Conservation (phyloP, 192 early-diverging fungal species). For the Podila epigama region DNA sequence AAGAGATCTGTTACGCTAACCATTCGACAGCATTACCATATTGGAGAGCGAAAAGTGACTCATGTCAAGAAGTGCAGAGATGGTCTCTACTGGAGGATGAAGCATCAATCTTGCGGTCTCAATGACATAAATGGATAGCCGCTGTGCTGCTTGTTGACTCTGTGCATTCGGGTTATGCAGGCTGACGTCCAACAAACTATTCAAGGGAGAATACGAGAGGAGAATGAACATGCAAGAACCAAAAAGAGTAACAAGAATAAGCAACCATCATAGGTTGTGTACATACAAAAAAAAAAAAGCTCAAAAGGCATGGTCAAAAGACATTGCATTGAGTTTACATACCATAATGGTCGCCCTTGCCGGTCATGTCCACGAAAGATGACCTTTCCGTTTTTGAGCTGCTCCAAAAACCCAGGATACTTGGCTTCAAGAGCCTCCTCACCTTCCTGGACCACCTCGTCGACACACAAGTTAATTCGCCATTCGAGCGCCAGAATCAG, state of each 20-base stretch:
- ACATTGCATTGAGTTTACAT: slow-evolving; percentile 8
- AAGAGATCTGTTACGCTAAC: background rate
- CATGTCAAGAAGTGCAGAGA: slow-evolving; percentile 83
- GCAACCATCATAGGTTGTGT: background rate
- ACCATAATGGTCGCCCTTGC: slow-evolving; percentile 55
- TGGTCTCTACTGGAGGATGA: slow-evolving; percentile 66
- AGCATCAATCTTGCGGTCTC: slow-evolving; percentile 70
- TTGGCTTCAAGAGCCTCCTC: slow-evolving; percentile 52
- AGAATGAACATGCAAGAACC: background rate
- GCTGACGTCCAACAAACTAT: slow-evolving; percentile 53
- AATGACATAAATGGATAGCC: slow-evolving; percentile 73
- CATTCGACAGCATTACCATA: slow-evolving; percentile 49
- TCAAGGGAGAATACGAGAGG: background rate
- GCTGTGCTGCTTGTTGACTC: slow-evolving; percentile 66
- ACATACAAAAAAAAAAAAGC: no score
- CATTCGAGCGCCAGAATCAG: slow-evolving; percentile 71
- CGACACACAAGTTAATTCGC: slow-evolving; percentile 64
- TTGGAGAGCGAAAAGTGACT: slow-evolving; percentile 78
- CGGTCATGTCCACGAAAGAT: slow-evolving; percentile 57
- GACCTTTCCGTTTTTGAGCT: slow-evolving; percentile 55
- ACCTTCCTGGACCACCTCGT: slow-evolving; percentile 54
- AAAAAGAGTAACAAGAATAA: background rate
- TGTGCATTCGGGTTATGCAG: slow-evolving; percentile 59
- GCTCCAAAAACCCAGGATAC: slow-evolving; percentile 52
- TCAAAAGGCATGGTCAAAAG: no score